phyloP scores from a whole-genome alignment of 495 filamentous ascomycete species.

The Talaromyces ruber region DNA sequence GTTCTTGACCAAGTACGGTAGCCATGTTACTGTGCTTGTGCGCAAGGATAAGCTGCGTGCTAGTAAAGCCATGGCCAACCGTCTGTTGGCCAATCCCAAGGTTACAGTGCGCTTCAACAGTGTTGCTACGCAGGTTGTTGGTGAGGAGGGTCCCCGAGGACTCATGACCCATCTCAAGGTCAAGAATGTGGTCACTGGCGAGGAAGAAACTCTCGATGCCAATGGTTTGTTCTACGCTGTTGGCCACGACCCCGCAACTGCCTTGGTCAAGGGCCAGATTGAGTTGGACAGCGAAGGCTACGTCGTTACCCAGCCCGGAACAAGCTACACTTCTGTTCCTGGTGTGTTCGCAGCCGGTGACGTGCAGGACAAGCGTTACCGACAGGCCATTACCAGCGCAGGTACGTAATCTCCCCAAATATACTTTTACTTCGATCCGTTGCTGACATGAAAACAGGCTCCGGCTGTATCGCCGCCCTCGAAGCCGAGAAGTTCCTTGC shows the following conservation, averaged over 20 bases:
- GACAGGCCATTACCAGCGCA: constrained; percentile 95
- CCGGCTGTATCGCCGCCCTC: constrained; percentile 88
- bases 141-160: constrained; percentile 61
- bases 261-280: constrained; percentile 77
- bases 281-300: constrained; percentile 83
- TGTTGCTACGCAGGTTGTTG: constrained; percentile 70
- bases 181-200: constrained; percentile 68
- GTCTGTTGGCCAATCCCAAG: constrained; percentile 76
- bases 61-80: constrained; percentile 83
- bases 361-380: constrained; percentile 96
- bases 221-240: constrained; percentile 97
- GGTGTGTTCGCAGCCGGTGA: constrained; percentile 97
- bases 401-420: constrained; percentile 46
- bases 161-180: constrained; percentile 79
- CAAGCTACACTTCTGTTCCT: constrained; percentile 76
- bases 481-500: constrained; percentile 89
- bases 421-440: not conserved
- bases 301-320: constrained; percentile 81
- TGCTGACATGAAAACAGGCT: constrained; percentile 45
- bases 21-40: constrained; percentile 88
- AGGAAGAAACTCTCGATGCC: constrained; percentile 72
- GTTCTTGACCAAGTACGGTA: constrained; percentile 96
- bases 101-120: constrained; percentile 81
- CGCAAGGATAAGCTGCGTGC: constrained; percentile 78
- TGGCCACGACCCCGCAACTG: constrained; percentile 90